Percentiles rank a stretch among this genome's conserved stretches.
Conservation (phyloP, 2,329 filamentous ascomycete species). For the Rachicladosporium sp. region DNA sequence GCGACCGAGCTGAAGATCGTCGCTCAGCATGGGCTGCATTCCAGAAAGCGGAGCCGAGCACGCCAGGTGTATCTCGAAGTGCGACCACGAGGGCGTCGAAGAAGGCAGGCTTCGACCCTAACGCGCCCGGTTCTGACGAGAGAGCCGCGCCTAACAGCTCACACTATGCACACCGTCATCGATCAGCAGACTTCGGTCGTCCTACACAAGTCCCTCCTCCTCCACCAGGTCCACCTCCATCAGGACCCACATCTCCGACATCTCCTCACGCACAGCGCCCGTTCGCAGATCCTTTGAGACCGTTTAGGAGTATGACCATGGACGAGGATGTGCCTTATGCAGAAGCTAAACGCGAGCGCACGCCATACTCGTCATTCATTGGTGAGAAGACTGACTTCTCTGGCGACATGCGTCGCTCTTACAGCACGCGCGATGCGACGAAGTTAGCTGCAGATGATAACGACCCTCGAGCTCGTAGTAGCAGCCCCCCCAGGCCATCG, state of each 20-base stretch:
- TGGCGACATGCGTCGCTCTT: conserved; percentile 38
- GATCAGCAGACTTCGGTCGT: conserved; percentile 17
- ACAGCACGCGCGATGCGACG: conserved; percentile 37
- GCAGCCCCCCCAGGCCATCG: conserved; percentile 13
- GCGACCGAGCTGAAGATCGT: conserved; percentile 15
- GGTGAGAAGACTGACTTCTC: conserved; percentile 48
- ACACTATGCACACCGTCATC: conserved; percentile 17
- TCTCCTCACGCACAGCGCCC: conserved; percentile 25
- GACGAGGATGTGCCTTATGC: conserved; percentile 30
- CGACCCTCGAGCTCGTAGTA: conserved; percentile 12
- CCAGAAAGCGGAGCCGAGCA: conserved; percentile 15
- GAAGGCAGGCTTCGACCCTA: conserved; percentile 46
- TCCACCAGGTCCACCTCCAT: conserved; percentile 28
- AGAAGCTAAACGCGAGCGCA: conserved; percentile 38
- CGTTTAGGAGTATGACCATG: conserved; percentile 20
- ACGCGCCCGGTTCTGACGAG: conserved; percentile 47
- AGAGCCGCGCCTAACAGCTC: conserved; percentile 33
- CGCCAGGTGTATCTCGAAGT: conserved; percentile 20
- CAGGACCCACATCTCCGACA: conserved; percentile 12
- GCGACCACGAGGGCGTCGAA: conserved; percentile 33
- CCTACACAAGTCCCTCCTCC: conserved; percentile 18
- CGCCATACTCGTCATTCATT: conserved; percentile 40
- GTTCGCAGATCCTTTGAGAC: conserved; percentile 24
- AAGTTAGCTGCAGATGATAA: conserved; percentile 13
- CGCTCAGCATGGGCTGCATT: conserved; percentile 26